phyloP scores from a whole-genome alignment of 2,329 filamentous ascomycete species.

The Westerdykella ornata region DNA sequence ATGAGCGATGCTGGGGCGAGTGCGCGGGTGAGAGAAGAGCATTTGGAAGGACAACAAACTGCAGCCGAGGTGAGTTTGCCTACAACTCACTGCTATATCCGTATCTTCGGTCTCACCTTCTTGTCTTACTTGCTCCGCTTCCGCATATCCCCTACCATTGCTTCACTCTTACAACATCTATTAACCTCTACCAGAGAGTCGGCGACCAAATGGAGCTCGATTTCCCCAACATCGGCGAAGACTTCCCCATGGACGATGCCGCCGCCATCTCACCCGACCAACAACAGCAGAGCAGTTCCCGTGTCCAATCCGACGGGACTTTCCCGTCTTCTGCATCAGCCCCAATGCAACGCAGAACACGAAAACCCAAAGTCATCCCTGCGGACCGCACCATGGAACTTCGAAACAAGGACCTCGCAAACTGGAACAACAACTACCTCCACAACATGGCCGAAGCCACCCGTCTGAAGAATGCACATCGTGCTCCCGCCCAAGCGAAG shows the following conservation, averaged over 20 bases:
- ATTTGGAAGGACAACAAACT: constrained; percentile 36
- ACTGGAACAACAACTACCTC: constrained; percentile 55
- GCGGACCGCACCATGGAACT: constrained; percentile 49
- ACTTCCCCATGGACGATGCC: constrained; percentile 27
- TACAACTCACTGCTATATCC: constrained; percentile 3
- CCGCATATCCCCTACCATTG: not conserved
- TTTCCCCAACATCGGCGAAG: constrained; percentile 29
- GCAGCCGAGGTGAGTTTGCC: constrained; percentile 34
- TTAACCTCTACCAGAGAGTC: constrained; percentile 16
- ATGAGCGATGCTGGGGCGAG: constrained; percentile 33
- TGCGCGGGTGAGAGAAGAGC: constrained; percentile 38
- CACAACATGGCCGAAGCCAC: constrained; percentile 52
- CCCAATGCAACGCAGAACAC: constrained; percentile 35
- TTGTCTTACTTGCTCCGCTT: not conserved
- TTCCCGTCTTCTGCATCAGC: constrained; percentile 35
- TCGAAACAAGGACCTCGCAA: constrained; percentile 49
- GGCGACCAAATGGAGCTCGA: constrained; percentile 25
- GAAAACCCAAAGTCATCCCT: constrained; percentile 38
- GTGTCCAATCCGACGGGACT: constrained; percentile 25
- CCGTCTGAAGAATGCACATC: constrained; percentile 42
- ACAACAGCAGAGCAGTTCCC: constrained; percentile 8
- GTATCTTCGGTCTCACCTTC: constrained; percentile 1
- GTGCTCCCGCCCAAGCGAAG: constrained; percentile 46
- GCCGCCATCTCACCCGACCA: constrained; percentile 12
- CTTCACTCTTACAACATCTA: constrained; percentile 9